Conservation (phyloP, 2,329 filamentous ascomycete species). For the Incumbomyces delicatus region DNA sequence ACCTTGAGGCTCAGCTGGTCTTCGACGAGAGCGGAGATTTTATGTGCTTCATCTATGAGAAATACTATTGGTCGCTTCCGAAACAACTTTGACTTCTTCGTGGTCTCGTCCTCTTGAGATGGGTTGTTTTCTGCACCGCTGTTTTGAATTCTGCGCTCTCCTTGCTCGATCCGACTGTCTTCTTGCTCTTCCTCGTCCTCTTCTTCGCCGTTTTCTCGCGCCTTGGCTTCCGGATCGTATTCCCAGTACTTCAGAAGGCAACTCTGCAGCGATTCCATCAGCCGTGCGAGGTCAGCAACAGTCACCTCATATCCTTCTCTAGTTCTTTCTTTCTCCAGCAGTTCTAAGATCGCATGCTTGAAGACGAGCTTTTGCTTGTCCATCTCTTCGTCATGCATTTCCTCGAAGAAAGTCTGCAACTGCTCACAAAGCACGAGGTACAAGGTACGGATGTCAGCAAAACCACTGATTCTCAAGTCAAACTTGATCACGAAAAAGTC, state of each 20-base stretch:
- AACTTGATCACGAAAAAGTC: conserved; percentile 6
- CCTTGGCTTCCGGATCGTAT: conserved; percentile 5
- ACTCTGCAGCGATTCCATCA: conserved; percentile 7
- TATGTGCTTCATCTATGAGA: conserved; percentile 7
- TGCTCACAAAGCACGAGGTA: conserved; percentile 7
- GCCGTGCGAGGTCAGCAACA: conserved; percentile 3
- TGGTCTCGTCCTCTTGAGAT: neutral
- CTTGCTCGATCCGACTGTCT: neutral
- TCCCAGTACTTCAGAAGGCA: conserved; percentile 6
- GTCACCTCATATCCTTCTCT: neutral
- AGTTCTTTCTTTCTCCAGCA: conserved; percentile 2
- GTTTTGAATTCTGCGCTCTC: neutral
- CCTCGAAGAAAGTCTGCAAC: conserved; percentile 5
- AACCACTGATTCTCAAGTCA: conserved; percentile 7
- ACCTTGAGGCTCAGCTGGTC: conserved; percentile 5
- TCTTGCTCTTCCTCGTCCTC: neutral
- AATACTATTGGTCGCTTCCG: conserved; percentile 7
- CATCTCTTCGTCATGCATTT: conserved; percentile 8
- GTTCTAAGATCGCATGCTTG: conserved; percentile 1
- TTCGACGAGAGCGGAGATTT: conserved; percentile 6
- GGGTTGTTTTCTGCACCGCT: neutral
- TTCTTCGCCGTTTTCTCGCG: conserved; percentile 1
- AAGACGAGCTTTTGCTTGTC: conserved; percentile 6
- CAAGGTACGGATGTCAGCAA: conserved; percentile 5
- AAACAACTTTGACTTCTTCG: neutral